Evolutionary conservation across 768 basidiomycete genomes (phyloP).

Genomic region (Coprinopsis strossmayeri): DNA sequence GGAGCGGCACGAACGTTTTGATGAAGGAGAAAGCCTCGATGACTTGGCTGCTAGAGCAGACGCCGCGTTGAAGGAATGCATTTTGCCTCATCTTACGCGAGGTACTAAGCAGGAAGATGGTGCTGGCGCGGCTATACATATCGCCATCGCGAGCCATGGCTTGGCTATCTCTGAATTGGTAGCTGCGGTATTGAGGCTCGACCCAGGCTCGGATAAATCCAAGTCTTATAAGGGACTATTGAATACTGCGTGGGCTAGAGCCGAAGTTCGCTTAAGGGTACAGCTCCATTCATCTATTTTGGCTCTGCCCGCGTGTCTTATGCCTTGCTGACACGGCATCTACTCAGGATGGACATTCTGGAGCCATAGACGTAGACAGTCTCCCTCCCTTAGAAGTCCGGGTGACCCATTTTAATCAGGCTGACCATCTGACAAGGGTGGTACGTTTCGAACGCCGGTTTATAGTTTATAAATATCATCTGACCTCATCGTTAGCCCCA

Average conservation of each 20-base stretch:
- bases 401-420: constrained; percentile 30
- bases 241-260: constrained; percentile 75
- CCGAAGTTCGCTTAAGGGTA: constrained; percentile 41
- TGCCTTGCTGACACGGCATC: constrained; percentile 1
- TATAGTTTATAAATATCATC: neutral
- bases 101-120: constrained; percentile 4
- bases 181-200: constrained; percentile 43
- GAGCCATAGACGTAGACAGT: constrained; percentile 19
- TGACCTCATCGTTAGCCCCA: constrained; percentile 8
- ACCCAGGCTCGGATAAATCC: constrained; percentile 37
- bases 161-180: constrained; percentile 61
- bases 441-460: constrained; percentile 14
- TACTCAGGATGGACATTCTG: constrained; percentile 19
- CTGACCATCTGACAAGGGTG: constrained; percentile 25
- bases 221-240: constrained; percentile 38
- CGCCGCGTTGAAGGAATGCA: constrained; percentile 41
- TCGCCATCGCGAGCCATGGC: constrained; percentile 73
- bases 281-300: neutral
- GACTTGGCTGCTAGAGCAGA: constrained; percentile 55
- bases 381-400: constrained; percentile 26
- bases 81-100: constrained; percentile 50
- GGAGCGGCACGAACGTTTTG: constrained; percentile 46
- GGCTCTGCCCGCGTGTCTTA: neutral
- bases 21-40: constrained; percentile 59
- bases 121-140: constrained; percentile 32